Evolutionary conservation across 345 rosid species (phyloP).

Genomic region (Odontarrhena argentea): DNA sequence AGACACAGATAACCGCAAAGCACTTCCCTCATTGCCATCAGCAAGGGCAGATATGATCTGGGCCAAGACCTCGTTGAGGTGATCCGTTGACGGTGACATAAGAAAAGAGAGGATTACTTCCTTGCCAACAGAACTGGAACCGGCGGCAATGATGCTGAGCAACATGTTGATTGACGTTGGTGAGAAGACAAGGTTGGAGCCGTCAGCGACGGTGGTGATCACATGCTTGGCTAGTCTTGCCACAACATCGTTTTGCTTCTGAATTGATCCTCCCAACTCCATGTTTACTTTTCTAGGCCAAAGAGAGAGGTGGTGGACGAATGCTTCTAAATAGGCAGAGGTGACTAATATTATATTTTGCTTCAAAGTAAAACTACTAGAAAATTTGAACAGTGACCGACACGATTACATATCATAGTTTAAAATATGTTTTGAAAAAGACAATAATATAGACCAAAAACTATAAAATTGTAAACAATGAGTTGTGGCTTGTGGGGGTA

Average conservation of each 20-base stretch:
- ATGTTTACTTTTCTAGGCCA: slow-evolving; percentile 1
- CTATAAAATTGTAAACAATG: no score
- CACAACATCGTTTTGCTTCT: slow-evolving; percentile 53
- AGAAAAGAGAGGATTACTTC: slow-evolving; percentile 71
- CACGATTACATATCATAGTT: no score
- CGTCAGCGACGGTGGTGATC: slow-evolving; percentile 47
- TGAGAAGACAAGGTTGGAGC: slow-evolving; percentile 59
- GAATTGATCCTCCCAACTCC: slow-evolving; percentile 37
- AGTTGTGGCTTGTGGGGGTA: no score
- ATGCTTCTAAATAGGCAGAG: no score
- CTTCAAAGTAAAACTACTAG: no score
- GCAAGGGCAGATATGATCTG: slow-evolving; percentile 51
- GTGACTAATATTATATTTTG: no score
- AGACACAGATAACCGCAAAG: slow-evolving; percentile 53
- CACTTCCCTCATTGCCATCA: slow-evolving; percentile 54
- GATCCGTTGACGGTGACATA: slow-evolving; percentile 51
- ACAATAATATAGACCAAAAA: no score
- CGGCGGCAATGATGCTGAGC: slow-evolving; percentile 63
- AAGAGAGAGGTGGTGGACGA: no score
- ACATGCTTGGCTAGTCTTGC: slow-evolving; percentile 47
- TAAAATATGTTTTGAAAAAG: no score
- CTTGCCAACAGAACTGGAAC: slow-evolving; percentile 52
- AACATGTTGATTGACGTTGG: slow-evolving; percentile 63
- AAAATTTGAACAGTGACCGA: no score
- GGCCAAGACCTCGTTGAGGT: slow-evolving; percentile 52